Evolutionary conservation across 305 asterid genomes (phyloP), one percentile per base, ranked within the genome.

Genomic region (Fraxinus greggii): DNA sequence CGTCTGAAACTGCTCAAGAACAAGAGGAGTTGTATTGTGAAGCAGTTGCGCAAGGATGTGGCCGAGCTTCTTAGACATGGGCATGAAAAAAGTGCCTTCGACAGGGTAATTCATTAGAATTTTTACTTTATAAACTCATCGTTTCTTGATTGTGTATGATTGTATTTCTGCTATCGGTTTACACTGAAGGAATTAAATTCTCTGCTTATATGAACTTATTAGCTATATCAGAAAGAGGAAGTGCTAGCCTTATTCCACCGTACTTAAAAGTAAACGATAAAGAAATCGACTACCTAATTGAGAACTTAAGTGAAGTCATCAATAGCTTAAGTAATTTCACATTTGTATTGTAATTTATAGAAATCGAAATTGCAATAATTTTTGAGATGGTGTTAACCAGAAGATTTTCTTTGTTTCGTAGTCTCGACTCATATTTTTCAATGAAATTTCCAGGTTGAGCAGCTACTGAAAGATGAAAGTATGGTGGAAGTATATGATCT

Each of bases 1-100:
- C 97, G 98, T 5, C 87, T 95, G 1, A 90, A 89, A 72, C 72
- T 95, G 79, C 75, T 92, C 82, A 93, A 87, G 90, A 93, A 81
- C 89, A 93, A 92, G 87, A 88, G 94, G 40, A 9, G 79, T 78
- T 90, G 91, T 77, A 89, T 93, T 35, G 90, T 86, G 59, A 92
- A 86, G 78, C 94, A 89, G 83, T 82, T 86, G 81, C 88, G 86
- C 70, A 85, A 85, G 0, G 98, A 93, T 78, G 86, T 93, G 23
- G 87, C 92, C 33, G 84, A 89, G 85, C 93, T 95, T 33, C 91
- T 95, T 86, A 89, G 86, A 75, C 81, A 88, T 70, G 97, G 95
- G 4, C 93, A 86, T 59, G 21, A 81, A 42, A 89, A 86, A 32
- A 78, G 78, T 23, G 97, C 93, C 31, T 86, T 89, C 38, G 84